A percentile compares a stretch with the other conserved stretches of the same genome.
These are phyloP conservation scores for Perkinsus marinus DNA, from an alignment of 169 alveolate genomes.

Conservation along the genomic window DNA sequence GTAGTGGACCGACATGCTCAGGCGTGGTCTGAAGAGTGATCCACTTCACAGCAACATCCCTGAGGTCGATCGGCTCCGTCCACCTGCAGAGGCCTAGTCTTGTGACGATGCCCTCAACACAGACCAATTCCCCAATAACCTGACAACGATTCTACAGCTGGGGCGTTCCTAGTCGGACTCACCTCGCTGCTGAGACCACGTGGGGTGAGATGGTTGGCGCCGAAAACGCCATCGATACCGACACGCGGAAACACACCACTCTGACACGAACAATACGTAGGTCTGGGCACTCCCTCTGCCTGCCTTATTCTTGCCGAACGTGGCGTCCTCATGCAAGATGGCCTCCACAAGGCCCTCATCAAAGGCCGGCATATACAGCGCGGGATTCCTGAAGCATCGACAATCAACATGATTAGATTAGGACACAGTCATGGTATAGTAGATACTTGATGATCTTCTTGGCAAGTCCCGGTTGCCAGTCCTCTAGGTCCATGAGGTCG, in stretches of 20 bases:
- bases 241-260: slow-evolving; percentile 39
- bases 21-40: not conserved
- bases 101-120: slow-evolving; percentile 91
- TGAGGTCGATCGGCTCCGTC: slow-evolving; percentile 36
- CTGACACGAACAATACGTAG: not conserved
- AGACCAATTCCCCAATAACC: slow-evolving; percentile 66
- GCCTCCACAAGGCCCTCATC: not conserved
- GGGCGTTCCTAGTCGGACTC: not conserved
- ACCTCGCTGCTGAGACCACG: slow-evolving; percentile 77
- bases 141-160: too few relatives aligned
- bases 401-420: not conserved
- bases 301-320: not conserved
- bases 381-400: not conserved
- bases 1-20: not conserved
- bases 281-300: not conserved
- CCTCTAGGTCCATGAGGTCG: not conserved
- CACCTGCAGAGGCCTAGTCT: slow-evolving; percentile 78
- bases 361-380: not conserved
- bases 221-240: slow-evolving; percentile 87
- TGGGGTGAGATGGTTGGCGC: slow-evolving; percentile 88
- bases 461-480: not conserved
- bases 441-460: not conserved
- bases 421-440: not conserved
- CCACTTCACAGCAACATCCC: not conserved
- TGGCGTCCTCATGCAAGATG: not conserved